phyloP scores from a whole-genome alignment of 164 flowering plant genomes.

The Dillenia turbinata region DNA sequence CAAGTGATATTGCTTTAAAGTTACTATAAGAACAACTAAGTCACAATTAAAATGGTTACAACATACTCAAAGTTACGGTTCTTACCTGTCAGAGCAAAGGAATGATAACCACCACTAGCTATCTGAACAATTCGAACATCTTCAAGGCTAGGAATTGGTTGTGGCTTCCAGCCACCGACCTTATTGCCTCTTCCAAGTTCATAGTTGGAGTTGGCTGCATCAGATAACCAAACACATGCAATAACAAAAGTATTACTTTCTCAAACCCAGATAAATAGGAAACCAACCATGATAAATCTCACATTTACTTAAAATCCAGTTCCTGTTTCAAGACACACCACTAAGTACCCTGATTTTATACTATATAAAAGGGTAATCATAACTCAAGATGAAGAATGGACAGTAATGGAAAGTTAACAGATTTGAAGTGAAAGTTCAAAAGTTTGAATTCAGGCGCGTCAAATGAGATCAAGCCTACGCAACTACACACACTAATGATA shows the following conservation, averaged over 20 bases:
- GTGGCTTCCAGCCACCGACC: constrained; percentile 85
- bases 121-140: constrained; percentile 63
- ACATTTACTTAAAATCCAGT: no score
- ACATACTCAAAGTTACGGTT: not conserved
- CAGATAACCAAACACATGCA: constrained; percentile 1
- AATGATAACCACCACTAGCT: constrained; percentile 89
- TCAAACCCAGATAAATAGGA: no score
- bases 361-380: no score
- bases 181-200: constrained; percentile 90
- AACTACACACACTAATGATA: no score
- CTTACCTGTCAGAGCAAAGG: constrained; percentile 87
- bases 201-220: constrained; percentile 81
- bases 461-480: no score
- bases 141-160: constrained; percentile 57
- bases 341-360: no score
- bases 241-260: not conserved
- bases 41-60: not conserved
- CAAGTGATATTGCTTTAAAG: not conserved
- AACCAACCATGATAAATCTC: no score
- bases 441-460: no score
- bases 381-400: no score
- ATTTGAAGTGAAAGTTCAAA: no score
- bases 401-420: no score
- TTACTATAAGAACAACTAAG: not conserved
- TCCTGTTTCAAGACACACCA: no score